Evolutionary conservation across 164 flowering plant species (phyloP).

Genomic region (grape (Vitis vinifera)): DNA sequence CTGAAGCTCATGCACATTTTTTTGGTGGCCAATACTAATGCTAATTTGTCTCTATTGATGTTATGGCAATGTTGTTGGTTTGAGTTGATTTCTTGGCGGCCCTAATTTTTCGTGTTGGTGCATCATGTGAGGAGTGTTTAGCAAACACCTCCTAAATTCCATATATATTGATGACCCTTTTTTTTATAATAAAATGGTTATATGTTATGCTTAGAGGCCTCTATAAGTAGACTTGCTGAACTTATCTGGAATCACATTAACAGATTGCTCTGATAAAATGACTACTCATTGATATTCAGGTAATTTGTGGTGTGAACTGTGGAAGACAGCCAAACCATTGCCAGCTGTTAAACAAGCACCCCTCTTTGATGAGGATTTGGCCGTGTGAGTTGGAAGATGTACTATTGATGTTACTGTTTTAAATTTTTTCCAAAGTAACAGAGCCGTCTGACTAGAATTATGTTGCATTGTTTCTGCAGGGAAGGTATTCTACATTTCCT

Average conservation of each 20-base stretch:
- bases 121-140: too few species aligned
- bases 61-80: too few species aligned
- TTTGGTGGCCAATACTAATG: too few species aligned
- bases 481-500: constrained; percentile 72
- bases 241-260: neutral
- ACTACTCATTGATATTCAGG: constrained; percentile 39
- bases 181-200: neutral
- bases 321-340: constrained; percentile 90
- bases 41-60: too few species aligned
- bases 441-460: neutral
- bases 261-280: neutral
- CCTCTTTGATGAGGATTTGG: constrained; percentile 88
- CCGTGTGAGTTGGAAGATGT: constrained; percentile 67
- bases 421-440: neutral
- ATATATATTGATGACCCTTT: neutral
- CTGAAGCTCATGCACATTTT: too few species aligned
- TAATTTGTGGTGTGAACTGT: constrained; percentile 91
- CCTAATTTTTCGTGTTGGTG: too few species aligned
- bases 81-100: too few species aligned
- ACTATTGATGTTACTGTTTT: neutral
- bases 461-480: constrained; percentile 36
- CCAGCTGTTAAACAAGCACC: constrained; percentile 89
- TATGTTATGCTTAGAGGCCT: neutral
- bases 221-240: neutral
- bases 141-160: neutral